Base-by-base conservation (phyloP, 139 green algal genomes). In the Closterium sp. region DNA sequence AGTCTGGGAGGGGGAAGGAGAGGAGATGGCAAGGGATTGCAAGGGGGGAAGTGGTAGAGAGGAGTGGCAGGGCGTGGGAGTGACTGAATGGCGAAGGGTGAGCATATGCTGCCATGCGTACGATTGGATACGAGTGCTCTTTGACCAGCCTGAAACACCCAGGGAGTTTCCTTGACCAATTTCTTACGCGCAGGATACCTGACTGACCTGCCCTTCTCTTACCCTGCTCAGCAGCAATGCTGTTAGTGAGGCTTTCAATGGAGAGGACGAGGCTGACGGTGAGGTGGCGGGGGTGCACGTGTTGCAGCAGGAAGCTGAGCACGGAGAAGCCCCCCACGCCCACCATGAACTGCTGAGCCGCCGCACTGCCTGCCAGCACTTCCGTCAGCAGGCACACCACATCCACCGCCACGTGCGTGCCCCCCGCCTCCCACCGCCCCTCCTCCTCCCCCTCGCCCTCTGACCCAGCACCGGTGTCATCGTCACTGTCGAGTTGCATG, bases 211-310 rank as follows among this genome's bases (percentile, higher is more conserved):
- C 4, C 4, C 2, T 38, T 38, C 38, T 22, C 90, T 92, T 31
- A 92, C 90, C 90, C 92, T 19, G 13, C 10, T n/a, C 42, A 2
- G 22, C 28, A n/a, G 85, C 30, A n/a, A 93, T 70, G 32, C 24
- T 91, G 17, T 32, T 34, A 19, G 92, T 29, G 28, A 93, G 90
- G 28, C 31, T 93, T 88, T 93, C 85, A 22, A 93, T 30, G 11
- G 85, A 29, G 45, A 85, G 86, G 4, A 93, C 90, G 22, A 93
- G 42, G 29, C 92, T 30, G 22, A 92, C 87, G 27, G 88, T 94
- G 34, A 94, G 91, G 38, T 94, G 91, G 27, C n/a, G 31, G n/a
- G 91, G 88, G 31, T 32, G 93, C 19, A 94, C 88, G 22, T 89
- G 29, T 50, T 94, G 88, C 73, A 94, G 88, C 62, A 93, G 89